Conservation (phyloP, 345 rosid species). For the Gossypium bickii region DNA sequence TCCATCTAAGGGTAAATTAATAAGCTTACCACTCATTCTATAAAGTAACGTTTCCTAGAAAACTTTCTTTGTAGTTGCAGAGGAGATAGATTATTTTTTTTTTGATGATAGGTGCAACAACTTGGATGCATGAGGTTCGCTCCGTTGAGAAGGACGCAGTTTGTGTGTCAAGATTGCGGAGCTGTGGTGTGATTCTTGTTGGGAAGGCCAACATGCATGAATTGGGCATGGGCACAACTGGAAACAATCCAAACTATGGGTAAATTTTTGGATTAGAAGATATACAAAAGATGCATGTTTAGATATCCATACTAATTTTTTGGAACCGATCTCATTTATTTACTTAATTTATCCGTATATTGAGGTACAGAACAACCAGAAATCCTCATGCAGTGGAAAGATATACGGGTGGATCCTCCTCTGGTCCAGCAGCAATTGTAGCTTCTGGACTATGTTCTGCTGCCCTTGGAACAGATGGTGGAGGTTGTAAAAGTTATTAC, state of each 20-base stretch:
- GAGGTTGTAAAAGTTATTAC: constrained; percentile 53
- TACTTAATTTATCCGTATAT: not conserved
- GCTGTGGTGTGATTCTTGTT: constrained; percentile 71
- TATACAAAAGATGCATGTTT: constrained; percentile 3
- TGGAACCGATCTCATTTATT: not conserved
- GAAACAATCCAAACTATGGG: constrained; percentile 92
- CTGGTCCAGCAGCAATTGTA: constrained; percentile 90
- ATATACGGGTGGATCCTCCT: constrained; percentile 94
- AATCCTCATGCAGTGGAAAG: constrained; percentile 80
- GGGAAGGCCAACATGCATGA: constrained; percentile 97
- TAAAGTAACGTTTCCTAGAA: not conserved
- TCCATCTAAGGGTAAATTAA: constrained; percentile 53
- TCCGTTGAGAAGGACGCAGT: constrained; percentile 60
- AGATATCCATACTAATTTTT: not conserved
- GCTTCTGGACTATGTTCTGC: constrained; percentile 91
- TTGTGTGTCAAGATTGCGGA: constrained; percentile 63
- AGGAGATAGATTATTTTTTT: constrained; percentile 11
- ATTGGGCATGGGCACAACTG: constrained; percentile 91
- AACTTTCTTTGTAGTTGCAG: not conserved
- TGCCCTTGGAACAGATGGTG: constrained; percentile 93
- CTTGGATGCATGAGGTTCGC: constrained; percentile 81
- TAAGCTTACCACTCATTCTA: not conserved
- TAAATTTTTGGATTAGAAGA: constrained; percentile 27
- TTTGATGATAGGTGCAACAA: constrained; percentile 60
- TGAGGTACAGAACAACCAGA: constrained; percentile 71